phyloP scores from a whole-genome alignment of 306 rosid species.

The Cicer chorassanicum region DNA sequence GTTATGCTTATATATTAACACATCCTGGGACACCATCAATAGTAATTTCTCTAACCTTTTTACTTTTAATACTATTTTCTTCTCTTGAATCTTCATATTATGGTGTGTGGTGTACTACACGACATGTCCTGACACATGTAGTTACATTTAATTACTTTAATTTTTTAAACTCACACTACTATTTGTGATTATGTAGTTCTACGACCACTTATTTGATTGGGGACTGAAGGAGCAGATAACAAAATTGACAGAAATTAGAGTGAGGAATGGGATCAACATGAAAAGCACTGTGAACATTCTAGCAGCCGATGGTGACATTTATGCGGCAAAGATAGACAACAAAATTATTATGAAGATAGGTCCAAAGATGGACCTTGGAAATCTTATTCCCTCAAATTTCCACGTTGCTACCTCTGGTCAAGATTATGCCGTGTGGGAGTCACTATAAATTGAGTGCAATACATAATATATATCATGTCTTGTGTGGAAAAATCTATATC shows the following conservation, averaged over 20 bases:
- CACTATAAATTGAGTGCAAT: slow-evolving; percentile 6
- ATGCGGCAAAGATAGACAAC: slow-evolving; percentile 63
- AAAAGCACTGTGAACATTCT: slow-evolving; percentile 60
- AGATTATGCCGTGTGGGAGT: slow-evolving; percentile 75
- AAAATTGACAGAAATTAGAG: slow-evolving; percentile 56
- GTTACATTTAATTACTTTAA: no score
- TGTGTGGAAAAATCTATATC: no score
- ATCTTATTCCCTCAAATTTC: slow-evolving; percentile 62
- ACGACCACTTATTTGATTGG: slow-evolving; percentile 78
- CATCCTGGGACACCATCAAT: slow-evolving; percentile 81
- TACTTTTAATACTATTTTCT: not conserved
- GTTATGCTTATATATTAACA: slow-evolving; percentile 83
- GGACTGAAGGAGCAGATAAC: slow-evolving; percentile 62
- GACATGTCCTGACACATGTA: no score
- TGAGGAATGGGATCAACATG: slow-evolving; percentile 58
- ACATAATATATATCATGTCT: not conserved
- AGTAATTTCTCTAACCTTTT: slow-evolving; percentile 48
- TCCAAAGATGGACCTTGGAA: slow-evolving; percentile 58
- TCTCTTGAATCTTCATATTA: no score
- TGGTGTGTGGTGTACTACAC: no score
- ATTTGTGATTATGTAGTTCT: slow-evolving; percentile 55
- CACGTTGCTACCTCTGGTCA: slow-evolving; percentile 59
- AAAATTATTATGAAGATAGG: slow-evolving; percentile 80
- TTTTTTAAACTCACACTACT: not conserved
- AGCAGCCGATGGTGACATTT: slow-evolving; percentile 66